phyloP scores from a whole-genome alignment of 177 flowering plant species.

The Vitis hybrid region DNA sequence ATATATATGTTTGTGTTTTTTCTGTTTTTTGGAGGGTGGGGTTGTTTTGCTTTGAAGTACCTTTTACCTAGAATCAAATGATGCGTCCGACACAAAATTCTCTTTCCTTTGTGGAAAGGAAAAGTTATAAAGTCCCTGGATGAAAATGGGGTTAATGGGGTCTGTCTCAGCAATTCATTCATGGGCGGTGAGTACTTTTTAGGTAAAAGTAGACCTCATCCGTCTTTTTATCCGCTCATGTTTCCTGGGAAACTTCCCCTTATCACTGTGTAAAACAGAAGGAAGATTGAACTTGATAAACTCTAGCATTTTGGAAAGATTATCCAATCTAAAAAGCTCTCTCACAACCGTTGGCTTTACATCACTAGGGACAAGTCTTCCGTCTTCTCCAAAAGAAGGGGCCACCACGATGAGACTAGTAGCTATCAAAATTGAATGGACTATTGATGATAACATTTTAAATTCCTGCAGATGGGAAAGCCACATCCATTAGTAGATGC shows the following conservation, averaged over 20 bases:
- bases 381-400: slow-evolving; percentile 1
- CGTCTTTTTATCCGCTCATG: background rate
- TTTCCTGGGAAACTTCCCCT: slow-evolving; percentile 6
- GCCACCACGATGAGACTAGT: background rate
- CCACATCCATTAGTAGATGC: slow-evolving; percentile 5
- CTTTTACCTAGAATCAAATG: background rate
- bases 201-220: background rate
- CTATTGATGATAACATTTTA: slow-evolving; percentile 7
- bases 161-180: slow-evolving; percentile 4
- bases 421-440: slow-evolving; percentile 5
- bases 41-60: background rate
- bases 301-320: background rate
- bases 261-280: slow-evolving; percentile 5
- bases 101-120: background rate
- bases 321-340: slow-evolving; percentile 2
- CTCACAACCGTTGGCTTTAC: background rate
- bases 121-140: background rate
- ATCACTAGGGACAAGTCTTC: background rate
- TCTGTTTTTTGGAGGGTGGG: background rate
- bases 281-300: slow-evolving; percentile 6
- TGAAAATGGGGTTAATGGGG: background rate
- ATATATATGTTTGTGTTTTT: background rate
- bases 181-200: slow-evolving; percentile 15
- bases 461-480: slow-evolving; percentile 2
- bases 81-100: background rate